A percentile compares a stretch with the other conserved stretches of the same genome.
Conservation (phyloP, 2,329 filamentous ascomycete genomes). For the Corinectria fuckeliana region DNA sequence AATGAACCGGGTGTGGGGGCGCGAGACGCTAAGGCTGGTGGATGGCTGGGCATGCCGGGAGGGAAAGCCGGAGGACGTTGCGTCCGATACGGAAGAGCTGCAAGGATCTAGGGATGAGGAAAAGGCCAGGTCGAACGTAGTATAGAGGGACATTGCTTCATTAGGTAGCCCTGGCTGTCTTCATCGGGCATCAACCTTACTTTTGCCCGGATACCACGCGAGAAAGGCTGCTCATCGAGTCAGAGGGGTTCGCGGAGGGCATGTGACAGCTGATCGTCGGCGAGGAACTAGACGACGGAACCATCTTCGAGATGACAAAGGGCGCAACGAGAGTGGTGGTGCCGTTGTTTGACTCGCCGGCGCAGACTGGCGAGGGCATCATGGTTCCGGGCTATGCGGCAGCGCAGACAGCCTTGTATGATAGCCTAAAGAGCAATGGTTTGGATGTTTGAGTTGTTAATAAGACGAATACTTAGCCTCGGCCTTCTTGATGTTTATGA, state of each 20-base stretch:
- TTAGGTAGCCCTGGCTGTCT: neutral
- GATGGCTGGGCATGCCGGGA: conserved; percentile 58
- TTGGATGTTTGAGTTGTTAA: conserved; percentile 29
- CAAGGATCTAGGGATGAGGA: conserved; percentile 37
- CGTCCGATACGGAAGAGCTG: conserved; percentile 7
- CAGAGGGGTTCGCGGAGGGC: conserved; percentile 41
- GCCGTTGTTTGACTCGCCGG: conserved; percentile 37
- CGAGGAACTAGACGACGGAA: conserved; percentile 39
- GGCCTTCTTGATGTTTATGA: neutral
- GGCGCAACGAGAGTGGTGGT: conserved; percentile 38
- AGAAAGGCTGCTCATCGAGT: conserved; percentile 42
- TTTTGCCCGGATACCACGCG: conserved; percentile 44
- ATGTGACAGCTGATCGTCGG: conserved; percentile 40
- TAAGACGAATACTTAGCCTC: neutral
- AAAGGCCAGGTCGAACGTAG: conserved; percentile 27
- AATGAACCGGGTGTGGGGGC: conserved; percentile 66
- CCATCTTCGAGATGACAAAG: conserved; percentile 42
- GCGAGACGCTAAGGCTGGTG: conserved; percentile 58
- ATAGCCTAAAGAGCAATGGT: conserved; percentile 30
- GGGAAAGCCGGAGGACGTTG: conserved; percentile 59
- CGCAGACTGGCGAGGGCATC: conserved; percentile 31
- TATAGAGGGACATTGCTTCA: neutral
- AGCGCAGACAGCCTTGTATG: conserved; percentile 32
- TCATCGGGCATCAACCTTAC: conserved; percentile 46
- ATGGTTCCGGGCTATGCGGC: conserved; percentile 34